Base-by-base conservation (phyloP, 768 basidiomycete species). In the Lyophyllum shimeji region DNA sequence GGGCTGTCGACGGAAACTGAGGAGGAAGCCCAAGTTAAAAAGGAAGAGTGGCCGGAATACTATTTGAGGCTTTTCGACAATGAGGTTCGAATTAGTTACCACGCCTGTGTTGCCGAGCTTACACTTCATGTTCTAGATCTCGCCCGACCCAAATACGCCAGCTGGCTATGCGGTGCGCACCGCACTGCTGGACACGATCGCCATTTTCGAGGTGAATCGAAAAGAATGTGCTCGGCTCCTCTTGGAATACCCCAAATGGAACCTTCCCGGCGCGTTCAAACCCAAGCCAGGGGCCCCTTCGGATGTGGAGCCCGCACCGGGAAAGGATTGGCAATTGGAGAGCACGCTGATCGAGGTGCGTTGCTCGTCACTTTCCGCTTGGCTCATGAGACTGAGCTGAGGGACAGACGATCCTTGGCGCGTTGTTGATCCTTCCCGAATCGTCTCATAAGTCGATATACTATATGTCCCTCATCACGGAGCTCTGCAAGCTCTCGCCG, bases 181-280 rank as follows among this genome's bases (percentile, higher is more conserved):
- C 11, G 77, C 85, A 21, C 69, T 97, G 9, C 71, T 84, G 7
- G 95, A 98, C 65, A 81, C 87, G 18, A 71, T 97, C 40, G 84
- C 93, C 55, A 89, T 98, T 15, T 98, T 92, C 64, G 96, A 98
- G 69, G 83, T 97, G 48, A 98, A 99, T 69, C 84, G 97, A 52
- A 97, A 96, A 69, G 97, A 99, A 64, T 90, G 89, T 61, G 95
- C 97, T 1, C 79, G 90, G 2, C 74, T 98, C 7, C 76, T 98
- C 6, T 79, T 97, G 44, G 89, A 93, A 68, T 87, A 90, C 52
- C 90, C 92, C 1, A 88, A 86, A 64, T 97, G 94, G 90, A 82
- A 86, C 53, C 66, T 85, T 3, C 76, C 81, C 2, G 93, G 92
- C 3, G 93, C 93, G 0, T 98, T 98, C 80, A 92, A 88, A 63